Evolutionary conservation across 805 yeast species (phyloP), one percentile per base, ranked within the genome.

Genomic region (Cyberlindnera nakhonratchasimensis): DNA sequence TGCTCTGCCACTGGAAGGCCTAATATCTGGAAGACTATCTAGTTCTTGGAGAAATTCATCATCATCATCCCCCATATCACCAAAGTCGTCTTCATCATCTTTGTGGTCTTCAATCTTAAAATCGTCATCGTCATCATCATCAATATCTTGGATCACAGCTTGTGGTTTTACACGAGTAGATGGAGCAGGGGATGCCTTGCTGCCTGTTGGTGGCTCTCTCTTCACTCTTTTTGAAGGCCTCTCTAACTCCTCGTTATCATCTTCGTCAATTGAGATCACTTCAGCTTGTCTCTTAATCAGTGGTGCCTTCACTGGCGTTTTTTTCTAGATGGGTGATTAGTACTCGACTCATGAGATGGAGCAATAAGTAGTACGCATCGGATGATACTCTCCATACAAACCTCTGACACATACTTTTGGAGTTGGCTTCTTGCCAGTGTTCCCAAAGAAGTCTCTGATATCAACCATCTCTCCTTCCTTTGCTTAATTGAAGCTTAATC

Each of bases 371-470:
- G n/a, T n/a, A n/a, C n/a, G n/a, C n/a, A n/a, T n/a, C n/a, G n/a
- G n/a, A n/a, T n/a, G n/a, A n/a, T n/a, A n/a, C n/a, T n/a, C n/a
- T n/a, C n/a, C n/a, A n/a, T n/a, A n/a, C n/a, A n/a, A n/a, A n/a
- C n/a, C n/a, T n/a, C n/a, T 19, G 22, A 19, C 17, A 29, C 40
- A 19, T 22, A 50, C 54, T 32, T 46, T 46, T 23, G 46, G 40
- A 3, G 51, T 23, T 3, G 42, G 18, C 22, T 44, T 48, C 34
- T 40, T 46, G 21, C 39, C 44, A 3, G 29, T n/a, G 10, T 29
- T 43, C 19, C 66, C 65, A 44, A 69, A 69, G 54, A 66, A 69
- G 38, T 66, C 68, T 20, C 65, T 57, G 43, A 69, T 68, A 50
- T 66, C 66, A 31, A 66, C 70, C 71, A 65, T 66, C 7, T 9